Evolutionary conservation across 2,329 filamentous ascomycete species (phyloP), one percentile per base, ranked within the genome.

Genomic region (Didymella exigua): DNA sequence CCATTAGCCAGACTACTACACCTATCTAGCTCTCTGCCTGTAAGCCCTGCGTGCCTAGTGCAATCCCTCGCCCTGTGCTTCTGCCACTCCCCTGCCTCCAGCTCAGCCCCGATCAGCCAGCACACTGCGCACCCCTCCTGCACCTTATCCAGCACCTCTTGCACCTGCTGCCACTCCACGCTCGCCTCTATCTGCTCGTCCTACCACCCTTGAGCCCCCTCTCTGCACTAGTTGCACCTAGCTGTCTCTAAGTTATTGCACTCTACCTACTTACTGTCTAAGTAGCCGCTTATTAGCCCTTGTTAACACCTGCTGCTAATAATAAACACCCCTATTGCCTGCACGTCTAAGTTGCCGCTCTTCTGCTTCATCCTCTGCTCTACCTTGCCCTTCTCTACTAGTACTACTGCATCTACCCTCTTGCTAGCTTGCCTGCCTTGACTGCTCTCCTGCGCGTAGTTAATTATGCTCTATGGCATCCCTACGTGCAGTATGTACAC

Each of bases 381-480:
- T 23, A 49, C 40, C 29, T 50, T 23, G 3, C 42, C 29, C 9
- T 44, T 8, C 21, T 46, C 45, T 14, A 54, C 27, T 6, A 58
- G 16, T 11, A 61, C 29, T 10, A 61, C 49, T 7, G 33, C 30
- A 26, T 59, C 27, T 21, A 54, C 26, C 6, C 2, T 11, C 34
- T 61, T 24, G 5, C 52, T 21, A 8, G 11, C 52, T 46, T 27
- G n/a, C 18, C 56, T 30, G 2, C 48, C 41, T 11, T 26, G 45
- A 30, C 55, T 23, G 24, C 58, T 61, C 26, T 42, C 46, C 44
- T 61, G 24, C 4, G 37, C 23, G 40, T 46, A 61, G 33, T 61
- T 29, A 11, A 44, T 57, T 26, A 61, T 61, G 24, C 56, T 61
- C 52, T 24, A 61, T 23, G 26, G 45, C 31, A 58, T 58, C 26